Evolutionary conservation across 768 basidiomycete species (phyloP), one percentile per base, ranked within the genome.

Genomic region (Calocera viscosa): DNA sequence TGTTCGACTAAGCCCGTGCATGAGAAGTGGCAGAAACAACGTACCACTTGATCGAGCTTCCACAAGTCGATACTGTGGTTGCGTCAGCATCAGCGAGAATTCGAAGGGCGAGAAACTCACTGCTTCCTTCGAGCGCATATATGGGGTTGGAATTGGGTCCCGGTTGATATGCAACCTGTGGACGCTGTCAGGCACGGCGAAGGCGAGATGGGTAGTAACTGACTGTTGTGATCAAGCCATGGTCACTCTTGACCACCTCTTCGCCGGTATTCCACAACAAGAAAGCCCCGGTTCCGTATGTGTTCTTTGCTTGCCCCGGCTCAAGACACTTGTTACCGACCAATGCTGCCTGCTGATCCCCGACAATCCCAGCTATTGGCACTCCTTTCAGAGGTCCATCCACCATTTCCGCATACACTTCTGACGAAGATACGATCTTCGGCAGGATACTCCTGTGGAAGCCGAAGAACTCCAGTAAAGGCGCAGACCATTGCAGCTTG

Each of bases 281-380:
- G 81, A 99, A 99, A 39, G 93, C 93, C 33, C 96, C 95, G 1
- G 95, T 97, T 28, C 95, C 95, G 72, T 95, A 99, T 2, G 96
- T 99, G 77, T 94, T 96, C 78, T 99, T 99, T 1, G 94, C 95
- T 75, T 97, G 90, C 19, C 95, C 95, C 70, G 84, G 81, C n/a
- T 74, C 80, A 65, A 99, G 76, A 73, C 96, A 98, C 76, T 96
- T 97, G 80, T 99, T 97, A 0, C 95, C 96, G 64, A 97, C 85
- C 26, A 99, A 79, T 26, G 95, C 95, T 3, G 90, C 96, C 75
- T 99, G 96, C 78, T 99, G 96, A 74, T 99, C 96, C n/a, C 96
- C 96, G 8, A 95, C 86, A 60, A 98, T 84, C 24, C 95, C 95
- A 39, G 87, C 94, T 65, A 99, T 91, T 10, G 88, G 88, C 12